A percentile compares a stretch with the other conserved stretches of the same genome.
phyloP scores from a whole-genome alignment of 345 rosid genomes.

The Euphorbia pulcherrima region DNA sequence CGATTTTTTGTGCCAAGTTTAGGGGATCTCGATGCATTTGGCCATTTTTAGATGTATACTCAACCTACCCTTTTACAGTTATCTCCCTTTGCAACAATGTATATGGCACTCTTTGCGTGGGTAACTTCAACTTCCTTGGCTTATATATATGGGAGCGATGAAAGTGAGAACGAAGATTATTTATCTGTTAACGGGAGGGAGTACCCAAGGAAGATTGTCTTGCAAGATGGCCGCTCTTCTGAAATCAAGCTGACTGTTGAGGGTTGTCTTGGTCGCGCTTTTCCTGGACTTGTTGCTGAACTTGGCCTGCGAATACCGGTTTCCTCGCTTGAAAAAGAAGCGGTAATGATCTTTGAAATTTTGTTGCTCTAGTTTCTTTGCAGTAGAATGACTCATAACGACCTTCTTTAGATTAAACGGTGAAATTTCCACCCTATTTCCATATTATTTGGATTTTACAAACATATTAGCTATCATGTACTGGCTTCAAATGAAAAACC shows the following conservation, averaged over 20 bases:
- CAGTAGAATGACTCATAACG: neutral
- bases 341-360: constrained; percentile 41
- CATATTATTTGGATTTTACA: neutral
- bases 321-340: constrained; percentile 72
- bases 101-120: constrained; percentile 88
- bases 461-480: no score
- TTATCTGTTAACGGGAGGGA: constrained; percentile 56
- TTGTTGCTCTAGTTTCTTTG: constrained; percentile 2
- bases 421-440: neutral
- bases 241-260: constrained; percentile 79
- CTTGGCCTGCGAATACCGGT: constrained; percentile 60
- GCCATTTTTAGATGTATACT: constrained; percentile 4
- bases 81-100: constrained; percentile 82
- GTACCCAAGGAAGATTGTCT: constrained; percentile 50
- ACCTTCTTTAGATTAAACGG: neutral
- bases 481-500: no score
- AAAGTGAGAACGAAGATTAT: constrained; percentile 63
- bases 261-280: constrained; percentile 73
- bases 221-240: constrained; percentile 66
- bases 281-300: constrained; percentile 64
- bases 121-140: constrained; percentile 85
- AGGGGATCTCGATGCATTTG: no score
- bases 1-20: no score
- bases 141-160: constrained; percentile 79
- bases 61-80: constrained; percentile 34